Evolutionary conservation across 2,329 filamentous ascomycete species (phyloP).

Genomic region (Colletotrichum sp.): DNA sequence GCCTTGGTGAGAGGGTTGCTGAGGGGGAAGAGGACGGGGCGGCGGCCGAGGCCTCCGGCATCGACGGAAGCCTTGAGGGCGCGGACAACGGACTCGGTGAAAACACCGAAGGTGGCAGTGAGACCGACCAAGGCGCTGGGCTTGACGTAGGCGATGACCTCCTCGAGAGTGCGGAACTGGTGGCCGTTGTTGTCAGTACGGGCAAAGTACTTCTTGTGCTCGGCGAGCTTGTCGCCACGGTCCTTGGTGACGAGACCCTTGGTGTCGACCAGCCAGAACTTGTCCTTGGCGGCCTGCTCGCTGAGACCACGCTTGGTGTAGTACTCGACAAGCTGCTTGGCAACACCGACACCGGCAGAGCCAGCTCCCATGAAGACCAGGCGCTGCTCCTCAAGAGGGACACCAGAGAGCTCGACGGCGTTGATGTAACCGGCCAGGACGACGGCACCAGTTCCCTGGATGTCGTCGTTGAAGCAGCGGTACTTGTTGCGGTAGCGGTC

Average conservation of each 20-base stretch:
- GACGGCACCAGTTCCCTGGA: conserved; percentile 96
- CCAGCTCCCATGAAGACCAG: conserved; percentile 97
- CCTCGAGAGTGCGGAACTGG: conserved; percentile 80
- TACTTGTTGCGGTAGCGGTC: conserved; percentile 87
- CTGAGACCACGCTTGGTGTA: conserved; percentile 91
- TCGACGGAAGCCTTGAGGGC: conserved; percentile 70
- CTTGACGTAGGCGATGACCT: conserved; percentile 93
- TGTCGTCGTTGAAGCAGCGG: conserved; percentile 98
- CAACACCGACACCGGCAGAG: conserved; percentile 94
- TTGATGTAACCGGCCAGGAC: conserved; percentile 80
- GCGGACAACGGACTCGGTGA: conserved; percentile 85
- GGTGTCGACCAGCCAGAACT: conserved; percentile 98
- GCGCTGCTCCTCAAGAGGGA: conserved; percentile 87
- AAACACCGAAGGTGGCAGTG: conserved; percentile 92
- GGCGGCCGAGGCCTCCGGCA: conserved; percentile 70
- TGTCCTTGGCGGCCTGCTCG: conserved; percentile 84
- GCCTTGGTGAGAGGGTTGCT: conserved; percentile 97
- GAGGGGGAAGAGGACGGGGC: conserved; percentile 93
- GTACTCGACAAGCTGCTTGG: conserved; percentile 96
- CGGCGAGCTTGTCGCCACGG: conserved; percentile 90
- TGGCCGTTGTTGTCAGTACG: conserved; percentile 68
- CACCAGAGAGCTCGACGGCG: conserved; percentile 82
- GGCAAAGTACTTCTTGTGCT: conserved; percentile 82
- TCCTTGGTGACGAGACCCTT: conserved; percentile 94
- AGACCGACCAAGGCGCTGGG: conserved; percentile 94